Percentiles rank a stretch among this genome's conserved stretches.
phyloP scores from a whole-genome alignment of 31 red algal genomes.

The Endocladia muricata region DNA sequence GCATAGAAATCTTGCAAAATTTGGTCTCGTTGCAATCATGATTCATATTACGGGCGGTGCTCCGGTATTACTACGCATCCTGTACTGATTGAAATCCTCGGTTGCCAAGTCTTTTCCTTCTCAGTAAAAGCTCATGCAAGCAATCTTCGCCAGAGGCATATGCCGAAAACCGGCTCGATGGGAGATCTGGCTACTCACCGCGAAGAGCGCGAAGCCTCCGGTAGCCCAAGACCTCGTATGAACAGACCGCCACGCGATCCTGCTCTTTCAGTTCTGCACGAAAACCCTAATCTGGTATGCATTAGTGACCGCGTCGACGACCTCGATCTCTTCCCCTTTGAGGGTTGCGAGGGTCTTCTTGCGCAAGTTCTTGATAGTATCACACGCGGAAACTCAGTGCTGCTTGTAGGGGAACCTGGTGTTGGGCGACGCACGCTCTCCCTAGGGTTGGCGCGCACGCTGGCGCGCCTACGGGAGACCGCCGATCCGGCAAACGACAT shows the following conservation, averaged over 20 bases:
- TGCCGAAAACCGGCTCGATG: no score
- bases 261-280: slow-evolving; percentile 1
- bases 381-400: slow-evolving; percentile 39
- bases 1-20: no score
- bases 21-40: no score
- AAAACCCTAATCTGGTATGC: slow-evolving; percentile 23
- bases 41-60: no score
- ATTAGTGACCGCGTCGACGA: slow-evolving; percentile 44
- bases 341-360: slow-evolving; percentile 22
- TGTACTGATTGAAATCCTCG: no score
- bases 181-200: no score
- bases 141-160: no score
- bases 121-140: no score
- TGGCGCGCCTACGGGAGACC: slow-evolving; percentile 5
- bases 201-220: no score
- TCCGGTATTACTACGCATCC: no score
- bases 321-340: slow-evolving; percentile 28
- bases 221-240: no score
- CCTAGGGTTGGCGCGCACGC: slow-evolving; percentile 45
- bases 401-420: slow-evolving; percentile 52
- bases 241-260: background rate
- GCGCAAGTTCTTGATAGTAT: slow-evolving; percentile 32
- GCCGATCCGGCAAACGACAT: slow-evolving; percentile 1
- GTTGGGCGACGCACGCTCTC: slow-evolving; percentile 52
- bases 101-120: no score